Evolutionary conservation across 1,284 basidiomycete genomes (phyloP), one percentile per base, ranked within the genome.

Genomic region (Cerrena zonata): DNA sequence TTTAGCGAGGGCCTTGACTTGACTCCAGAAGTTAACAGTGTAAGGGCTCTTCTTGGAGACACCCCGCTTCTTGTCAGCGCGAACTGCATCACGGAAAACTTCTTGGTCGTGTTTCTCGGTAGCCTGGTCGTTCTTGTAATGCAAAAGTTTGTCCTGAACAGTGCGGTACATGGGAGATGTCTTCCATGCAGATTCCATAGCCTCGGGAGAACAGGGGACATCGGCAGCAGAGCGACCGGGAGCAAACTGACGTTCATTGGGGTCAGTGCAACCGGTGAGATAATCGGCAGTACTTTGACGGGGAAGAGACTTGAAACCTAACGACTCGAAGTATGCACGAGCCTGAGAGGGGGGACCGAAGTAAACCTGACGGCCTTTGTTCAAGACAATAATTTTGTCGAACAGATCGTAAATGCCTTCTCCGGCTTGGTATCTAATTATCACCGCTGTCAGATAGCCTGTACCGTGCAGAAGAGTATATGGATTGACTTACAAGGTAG

Each of bases 11-110:
- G 87, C 85, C 61, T 73, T 70, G 47, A 91, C 82, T 65, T 94
- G 91, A 2, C 80, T 79, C 38, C 70, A 65, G 68, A 90, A 91
- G 1, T 87, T 83, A 24, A 94, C 81, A 2, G 90, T 94, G 70
- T 94, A 95, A 2, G 91, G 87, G 55, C 86, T 90, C 71, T 88
- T 89, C 69, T 84, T 84, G 22, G 86, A 82, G 2, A 91, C 91
- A 21, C 90, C 86, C 48, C 77, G 79, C 68, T 90, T 86, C 76
- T 94, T 94, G 65, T 91, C 85, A 3, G 83, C 82, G 21, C 72
- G 66, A 21, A 92, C 89, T 2, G 91, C 89, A 18, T 75, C 72
- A 45, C 82, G 79, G 77, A 95, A 94, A 19, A 80, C 76, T 50
- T 86, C 80, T 64, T 89, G 83, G 54, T 86, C 82, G 0, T 71